Base-by-base conservation (phyloP, 202 grass and related monocot species). In the Brachypodium distachyon region DNA sequence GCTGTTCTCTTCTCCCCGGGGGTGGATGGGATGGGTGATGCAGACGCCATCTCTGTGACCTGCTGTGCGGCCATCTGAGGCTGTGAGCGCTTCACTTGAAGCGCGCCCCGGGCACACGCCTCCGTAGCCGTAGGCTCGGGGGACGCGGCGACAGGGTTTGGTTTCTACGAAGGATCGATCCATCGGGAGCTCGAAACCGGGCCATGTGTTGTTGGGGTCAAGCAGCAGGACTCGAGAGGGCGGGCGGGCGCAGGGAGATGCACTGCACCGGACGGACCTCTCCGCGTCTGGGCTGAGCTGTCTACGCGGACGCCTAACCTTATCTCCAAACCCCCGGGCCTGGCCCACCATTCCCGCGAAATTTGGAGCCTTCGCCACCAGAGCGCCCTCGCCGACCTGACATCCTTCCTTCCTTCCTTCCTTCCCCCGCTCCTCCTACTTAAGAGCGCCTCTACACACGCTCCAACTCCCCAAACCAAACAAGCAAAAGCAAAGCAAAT, bases 111-210 rank as follows among this genome's bases (percentile, higher is more conserved):
- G 52, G 9, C 40, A 67, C 62, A 17, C 22, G 22, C 14, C 14
- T 6, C 2, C 19, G 50, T 26, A 3, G 41, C 41, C 12, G 41
- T 43, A 12, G 41, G 34, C 7, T 18, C n/a, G n/a, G n/a, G n/a
- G n/a, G n/a, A n/a, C 7, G 59, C 58, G 26, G 72, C 72, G 65
- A 77, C 74, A 77, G n/a, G n/a, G n/a, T n/a, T n/a, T n/a, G n/a
- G n/a, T n/a, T n/a, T n/a, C 19, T 18, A 0, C 47, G 17, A 48
- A 37, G 13, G 34, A 22, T 39, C 61, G 34, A n/a, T n/a, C n/a
- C n/a, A n/a, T n/a, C n/a, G 4, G 36, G 8, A 65, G 21, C 36
- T 6, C 1, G 37, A 65, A 65, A 42, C 61, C 61, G 37, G 61
- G 5, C 11, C 0, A n/a, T n/a, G n/a, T n/a, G n/a, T n/a, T n/a